Percentiles rank a stretch among this genome's conserved stretches.
Conservation (phyloP, 2,329 filamentous ascomycete genomes). For the Alternaria infectoria region DNA sequence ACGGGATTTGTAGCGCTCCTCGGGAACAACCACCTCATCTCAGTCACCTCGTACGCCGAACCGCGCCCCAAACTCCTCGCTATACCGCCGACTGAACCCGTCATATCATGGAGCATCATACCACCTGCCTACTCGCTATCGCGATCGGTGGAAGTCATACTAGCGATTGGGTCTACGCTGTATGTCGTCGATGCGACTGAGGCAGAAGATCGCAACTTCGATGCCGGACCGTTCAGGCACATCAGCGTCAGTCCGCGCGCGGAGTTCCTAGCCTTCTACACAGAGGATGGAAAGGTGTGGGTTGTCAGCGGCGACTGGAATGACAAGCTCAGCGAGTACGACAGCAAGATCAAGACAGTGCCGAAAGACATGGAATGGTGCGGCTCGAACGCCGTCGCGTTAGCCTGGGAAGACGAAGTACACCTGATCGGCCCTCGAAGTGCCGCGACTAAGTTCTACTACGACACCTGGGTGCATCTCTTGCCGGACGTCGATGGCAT, state of each 20-base stretch:
- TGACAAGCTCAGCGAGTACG: conserved; percentile 87
- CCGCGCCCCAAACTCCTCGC: conserved; percentile 86
- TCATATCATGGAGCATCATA: conserved; percentile 89
- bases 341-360: conserved; percentile 82
- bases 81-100: conserved; percentile 74
- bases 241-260: conserved; percentile 91
- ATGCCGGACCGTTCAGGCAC: conserved; percentile 91
- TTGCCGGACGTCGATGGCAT: conserved; percentile 90
- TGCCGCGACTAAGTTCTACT: conserved; percentile 78
- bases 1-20: conserved; percentile 92
- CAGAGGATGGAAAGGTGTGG: conserved; percentile 80
- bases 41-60: conserved; percentile 89
- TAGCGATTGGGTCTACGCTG: conserved; percentile 84
- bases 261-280: conserved; percentile 86
- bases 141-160: conserved; percentile 87
- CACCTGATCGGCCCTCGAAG: conserved; percentile 89
- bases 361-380: conserved; percentile 95
- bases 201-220: conserved; percentile 86
- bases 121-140: conserved; percentile 88
- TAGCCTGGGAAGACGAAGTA: conserved; percentile 98
- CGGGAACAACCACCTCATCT: conserved; percentile 83
- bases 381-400: conserved; percentile 88
- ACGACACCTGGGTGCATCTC: conserved; percentile 89
- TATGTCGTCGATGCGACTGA: conserved; percentile 87
- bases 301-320: conserved; percentile 96